Evolutionary conservation across 1,139 yeast genomes (phyloP).

Genomic region (Arxiozyma slooffiae): DNA sequence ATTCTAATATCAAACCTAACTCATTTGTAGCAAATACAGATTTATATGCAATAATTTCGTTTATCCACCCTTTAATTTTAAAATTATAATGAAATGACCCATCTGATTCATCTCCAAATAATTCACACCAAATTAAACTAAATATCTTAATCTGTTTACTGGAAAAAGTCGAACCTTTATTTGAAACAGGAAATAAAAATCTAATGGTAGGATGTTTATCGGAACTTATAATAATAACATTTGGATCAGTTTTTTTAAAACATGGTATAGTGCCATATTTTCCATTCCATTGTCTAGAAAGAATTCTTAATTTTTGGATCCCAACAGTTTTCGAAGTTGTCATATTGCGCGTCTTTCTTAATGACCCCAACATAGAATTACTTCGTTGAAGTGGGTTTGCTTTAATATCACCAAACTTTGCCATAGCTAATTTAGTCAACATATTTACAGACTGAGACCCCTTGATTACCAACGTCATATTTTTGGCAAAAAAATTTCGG

Average conservation of each 20-base stretch:
- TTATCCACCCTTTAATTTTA: constrained; percentile 29
- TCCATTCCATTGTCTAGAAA: constrained; percentile 12
- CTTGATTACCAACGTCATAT: constrained; percentile 47
- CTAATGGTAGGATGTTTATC: constrained; percentile 30
- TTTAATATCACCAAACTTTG: constrained; percentile 34
- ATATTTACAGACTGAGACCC: constrained; percentile 56
- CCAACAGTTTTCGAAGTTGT: not conserved
- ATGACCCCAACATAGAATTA: not conserved
- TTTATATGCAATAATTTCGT: constrained; percentile 34
- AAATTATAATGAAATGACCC: constrained; percentile 38
- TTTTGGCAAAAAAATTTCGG: constrained; percentile 42
- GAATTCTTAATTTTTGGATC: too few species aligned
- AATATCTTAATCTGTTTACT: constrained; percentile 23
- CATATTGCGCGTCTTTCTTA: not conserved
- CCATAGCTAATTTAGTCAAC: constrained; percentile 42
- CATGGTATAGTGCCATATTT: constrained; percentile 13
- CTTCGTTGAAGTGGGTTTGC: not conserved
- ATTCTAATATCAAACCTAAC: constrained; percentile 37
- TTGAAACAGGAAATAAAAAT: constrained; percentile 35
- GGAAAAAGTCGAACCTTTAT: constrained; percentile 10
- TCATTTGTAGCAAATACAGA: constrained; percentile 34
- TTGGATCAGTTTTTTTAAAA: constrained; percentile 14
- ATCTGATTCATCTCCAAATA: constrained; percentile 52
- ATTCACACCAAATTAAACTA: constrained; percentile 42
- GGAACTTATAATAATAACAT: constrained; percentile 28